phyloP scores from a whole-genome alignment of 2,329 filamentous ascomycete species.

The Ascochyta fabae region DNA sequence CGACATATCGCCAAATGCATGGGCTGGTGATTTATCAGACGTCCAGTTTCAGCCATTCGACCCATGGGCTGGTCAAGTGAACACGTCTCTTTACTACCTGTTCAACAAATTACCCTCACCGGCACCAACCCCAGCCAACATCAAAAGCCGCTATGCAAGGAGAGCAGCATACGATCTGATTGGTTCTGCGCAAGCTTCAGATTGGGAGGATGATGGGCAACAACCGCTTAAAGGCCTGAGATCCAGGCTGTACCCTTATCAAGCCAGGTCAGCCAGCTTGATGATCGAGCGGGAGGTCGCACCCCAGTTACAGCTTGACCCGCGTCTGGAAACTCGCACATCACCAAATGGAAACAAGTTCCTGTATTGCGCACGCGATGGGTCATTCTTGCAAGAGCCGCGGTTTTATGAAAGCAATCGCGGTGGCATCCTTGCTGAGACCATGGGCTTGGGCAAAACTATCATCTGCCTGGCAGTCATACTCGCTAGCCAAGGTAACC shows the following conservation, averaged over 20 bases:
- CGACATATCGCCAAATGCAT: slow-evolving; percentile 63
- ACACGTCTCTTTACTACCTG: slow-evolving; percentile 68
- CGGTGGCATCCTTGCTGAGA: slow-evolving; percentile 81
- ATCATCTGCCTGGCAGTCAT: slow-evolving; percentile 78
- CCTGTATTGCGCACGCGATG: slow-evolving; percentile 73
- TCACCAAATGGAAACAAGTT: slow-evolving; percentile 69
- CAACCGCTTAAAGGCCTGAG: slow-evolving; percentile 61
- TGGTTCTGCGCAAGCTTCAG: slow-evolving; percentile 34
- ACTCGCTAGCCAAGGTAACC: slow-evolving; percentile 74
- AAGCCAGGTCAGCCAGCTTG: slow-evolving; percentile 76
- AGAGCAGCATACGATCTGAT: slow-evolving; percentile 65
- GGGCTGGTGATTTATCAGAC: slow-evolving; percentile 57
- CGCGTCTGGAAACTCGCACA: slow-evolving; percentile 66
- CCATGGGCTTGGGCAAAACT: slow-evolving; percentile 84
- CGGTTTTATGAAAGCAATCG: slow-evolving; percentile 74
- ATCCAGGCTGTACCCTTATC: slow-evolving; percentile 76
- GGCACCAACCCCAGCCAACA: slow-evolving; percentile 58
- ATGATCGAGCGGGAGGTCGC: slow-evolving; percentile 84
- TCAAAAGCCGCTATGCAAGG: slow-evolving; percentile 60
- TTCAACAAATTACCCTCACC: slow-evolving; percentile 79
- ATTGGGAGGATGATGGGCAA: slow-evolving; percentile 42
- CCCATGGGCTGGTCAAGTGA: slow-evolving; percentile 51
- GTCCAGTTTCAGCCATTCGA: slow-evolving; percentile 42
- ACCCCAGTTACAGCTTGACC: slow-evolving; percentile 71
- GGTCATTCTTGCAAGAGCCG: slow-evolving; percentile 68